Percentiles rank a stretch among this genome's conserved stretches.
Conservation (phyloP, 176 grass and related monocot species). For the Zea luxurians region DNA sequence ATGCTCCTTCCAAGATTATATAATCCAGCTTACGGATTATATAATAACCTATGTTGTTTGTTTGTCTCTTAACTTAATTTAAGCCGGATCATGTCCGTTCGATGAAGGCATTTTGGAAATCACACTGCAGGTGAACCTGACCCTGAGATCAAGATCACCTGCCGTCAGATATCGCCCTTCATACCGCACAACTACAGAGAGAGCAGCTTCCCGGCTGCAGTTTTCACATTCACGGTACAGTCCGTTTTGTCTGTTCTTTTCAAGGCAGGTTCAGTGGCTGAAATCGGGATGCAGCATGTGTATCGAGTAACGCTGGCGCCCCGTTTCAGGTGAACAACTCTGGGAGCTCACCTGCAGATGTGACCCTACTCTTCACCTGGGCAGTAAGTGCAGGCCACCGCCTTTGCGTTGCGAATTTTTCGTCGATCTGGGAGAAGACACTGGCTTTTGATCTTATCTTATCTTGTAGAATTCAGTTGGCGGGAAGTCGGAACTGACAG, state of each 20-base stretch:
- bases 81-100: background rate
- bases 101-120: background rate
- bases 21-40: no score
- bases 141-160: slow-evolving; percentile 82
- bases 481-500: slow-evolving; percentile 69
- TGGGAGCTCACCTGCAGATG: slow-evolving; percentile 69
- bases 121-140: slow-evolving; percentile 65
- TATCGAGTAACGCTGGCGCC: background rate
- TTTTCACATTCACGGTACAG: slow-evolving; percentile 78
- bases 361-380: slow-evolving; percentile 91
- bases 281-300: background rate
- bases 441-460: background rate
- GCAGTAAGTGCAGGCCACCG: slow-evolving; percentile 63
- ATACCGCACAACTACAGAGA: slow-evolving; percentile 91
- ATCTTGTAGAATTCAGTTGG: slow-evolving; percentile 82
- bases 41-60: no score
- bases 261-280: background rate
- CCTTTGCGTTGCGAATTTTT: no score
- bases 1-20: no score
- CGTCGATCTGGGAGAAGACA: background rate
- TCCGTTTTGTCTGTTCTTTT: background rate
- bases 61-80: no score
- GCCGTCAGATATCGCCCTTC: slow-evolving; percentile 88
- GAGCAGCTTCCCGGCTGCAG: slow-evolving; percentile 80
- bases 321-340: slow-evolving; percentile 71